Percentiles rank a stretch among this genome's conserved stretches.
Evolutionary conservation across 2,329 filamentous ascomycete species (phyloP).

Genomic region (Pyricularia sp.): DNA sequence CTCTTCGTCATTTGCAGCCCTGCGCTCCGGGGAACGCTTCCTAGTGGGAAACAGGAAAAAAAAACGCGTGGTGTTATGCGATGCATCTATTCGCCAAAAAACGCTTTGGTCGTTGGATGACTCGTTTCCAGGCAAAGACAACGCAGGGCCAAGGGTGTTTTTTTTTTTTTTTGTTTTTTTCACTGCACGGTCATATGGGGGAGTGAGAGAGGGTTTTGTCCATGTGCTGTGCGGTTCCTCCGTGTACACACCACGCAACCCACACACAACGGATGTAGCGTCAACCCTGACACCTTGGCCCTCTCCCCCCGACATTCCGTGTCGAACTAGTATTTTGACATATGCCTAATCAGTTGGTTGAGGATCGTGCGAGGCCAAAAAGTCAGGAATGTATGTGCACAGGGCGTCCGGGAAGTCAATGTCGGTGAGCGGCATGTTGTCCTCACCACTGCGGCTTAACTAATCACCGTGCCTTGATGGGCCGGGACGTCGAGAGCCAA

Average conservation of each 20-base stretch:
- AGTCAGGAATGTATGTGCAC: not conserved
- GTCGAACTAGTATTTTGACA: not conserved
- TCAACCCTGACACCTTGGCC: not conserved
- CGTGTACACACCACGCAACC: not conserved
- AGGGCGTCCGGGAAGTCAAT: too few species aligned
- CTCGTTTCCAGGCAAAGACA: not conserved
- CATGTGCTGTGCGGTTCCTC: not conserved
- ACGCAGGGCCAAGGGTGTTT: not conserved
- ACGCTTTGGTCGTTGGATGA: not conserved
- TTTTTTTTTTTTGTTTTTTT: too few species aligned
- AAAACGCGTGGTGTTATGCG: not conserved
- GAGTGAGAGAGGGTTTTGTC: not conserved
- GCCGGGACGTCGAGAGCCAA: not conserved
- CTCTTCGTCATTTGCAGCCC: too few species aligned
- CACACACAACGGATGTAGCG: not conserved
- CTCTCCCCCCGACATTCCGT: not conserved
- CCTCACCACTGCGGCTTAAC: too few species aligned
- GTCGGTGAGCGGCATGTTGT: too few species aligned
- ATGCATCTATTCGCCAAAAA: not conserved
- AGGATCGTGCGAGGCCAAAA: too few species aligned
- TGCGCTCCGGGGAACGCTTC: too few species aligned
- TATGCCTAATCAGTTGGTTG: not conserved
- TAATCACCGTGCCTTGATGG: too few species aligned
- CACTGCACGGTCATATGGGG: not conserved
- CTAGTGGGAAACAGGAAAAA: too few species aligned